These are phyloP conservation scores for Cladophialophora chaetospira DNA, from an alignment of 2,329 filamentous ascomycete genomes.

Conservation along the genomic window DNA sequence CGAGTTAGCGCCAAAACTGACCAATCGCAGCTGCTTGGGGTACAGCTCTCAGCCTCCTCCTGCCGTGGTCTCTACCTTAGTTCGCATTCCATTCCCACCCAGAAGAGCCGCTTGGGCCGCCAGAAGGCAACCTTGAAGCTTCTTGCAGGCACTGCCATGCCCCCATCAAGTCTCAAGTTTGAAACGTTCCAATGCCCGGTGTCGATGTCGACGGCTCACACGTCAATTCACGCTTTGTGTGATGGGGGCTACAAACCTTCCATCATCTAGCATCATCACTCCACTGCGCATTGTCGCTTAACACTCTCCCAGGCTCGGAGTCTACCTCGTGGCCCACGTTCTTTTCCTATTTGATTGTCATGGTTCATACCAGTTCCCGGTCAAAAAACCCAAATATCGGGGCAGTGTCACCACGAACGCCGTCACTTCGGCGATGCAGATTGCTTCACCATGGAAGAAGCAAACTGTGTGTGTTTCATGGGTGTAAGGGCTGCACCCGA, in stretches of 20 bases:
- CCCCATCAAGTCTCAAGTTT: neutral
- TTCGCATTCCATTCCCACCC: neutral
- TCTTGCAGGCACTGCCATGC: constrained; percentile 1
- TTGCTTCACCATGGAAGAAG: constrained; percentile 7
- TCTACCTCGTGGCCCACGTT: neutral
- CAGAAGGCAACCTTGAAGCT: constrained; percentile 8
- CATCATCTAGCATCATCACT: neutral
- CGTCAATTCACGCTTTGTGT: too few relatives aligned
- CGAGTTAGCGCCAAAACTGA: neutral
- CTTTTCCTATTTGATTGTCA: neutral
- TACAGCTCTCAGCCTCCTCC: constrained; percentile 2
- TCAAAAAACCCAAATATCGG: constrained; percentile 2
- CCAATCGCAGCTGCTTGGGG: neutral
- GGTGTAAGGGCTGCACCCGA: neutral
- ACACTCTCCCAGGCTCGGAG: neutral
- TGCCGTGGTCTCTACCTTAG: neutral
- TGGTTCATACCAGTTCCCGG: neutral
- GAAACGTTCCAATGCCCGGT: neutral
- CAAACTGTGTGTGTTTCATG: constrained; percentile 1
- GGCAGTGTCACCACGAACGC: constrained; percentile 9
- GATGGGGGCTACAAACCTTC: neutral
- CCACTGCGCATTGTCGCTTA: neutral
- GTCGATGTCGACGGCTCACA: neutral
- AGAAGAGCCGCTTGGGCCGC: constrained; percentile 7
- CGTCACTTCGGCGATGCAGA: constrained; percentile 5